These are phyloP conservation scores for Thoreauomyces humboldtii DNA, from an alignment of 192 early-diverging fungal species.

Conservation along the genomic window DNA sequence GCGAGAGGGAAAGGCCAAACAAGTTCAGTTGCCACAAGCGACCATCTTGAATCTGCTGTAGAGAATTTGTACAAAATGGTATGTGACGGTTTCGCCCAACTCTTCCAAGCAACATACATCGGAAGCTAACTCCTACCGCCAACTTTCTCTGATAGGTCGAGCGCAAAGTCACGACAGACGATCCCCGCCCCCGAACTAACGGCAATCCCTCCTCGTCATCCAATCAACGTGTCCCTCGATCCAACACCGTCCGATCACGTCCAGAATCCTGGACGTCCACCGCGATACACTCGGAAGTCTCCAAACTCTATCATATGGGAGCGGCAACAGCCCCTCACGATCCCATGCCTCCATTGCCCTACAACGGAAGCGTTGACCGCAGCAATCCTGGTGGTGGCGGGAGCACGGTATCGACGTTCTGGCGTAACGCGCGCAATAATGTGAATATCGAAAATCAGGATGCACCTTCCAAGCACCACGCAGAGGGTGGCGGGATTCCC, in stretches of 20 bases:
- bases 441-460: background rate
- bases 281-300: slow-evolving; percentile 38
- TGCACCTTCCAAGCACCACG: background rate
- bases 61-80: slow-evolving; percentile 37
- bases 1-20: too few species aligned
- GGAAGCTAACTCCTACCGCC: background rate
- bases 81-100: too few species aligned
- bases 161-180: slow-evolving; percentile 23
- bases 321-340: slow-evolving; percentile 15
- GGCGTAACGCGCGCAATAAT: slow-evolving; percentile 5
- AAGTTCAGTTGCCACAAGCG: slow-evolving; percentile 23
- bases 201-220: background rate
- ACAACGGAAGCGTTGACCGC: too few species aligned
- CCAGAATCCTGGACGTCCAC: slow-evolving; percentile 31
- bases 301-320: slow-evolving; percentile 28
- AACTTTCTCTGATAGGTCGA: slow-evolving; percentile 17
- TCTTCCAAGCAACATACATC: background rate
- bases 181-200: background rate
- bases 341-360: slow-evolving; percentile 2
- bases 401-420: slow-evolving; percentile 13
- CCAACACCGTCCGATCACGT: background rate
- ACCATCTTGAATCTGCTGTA: slow-evolving; percentile 31
- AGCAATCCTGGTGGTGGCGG: background rate
- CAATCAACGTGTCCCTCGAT: background rate
- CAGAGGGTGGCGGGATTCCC: background rate